A percentile compares a stretch with the other conserved stretches of the same genome.
Evolutionary conservation across 768 basidiomycete genomes (phyloP).

Genomic region (Boletus vinaceobasis): DNA sequence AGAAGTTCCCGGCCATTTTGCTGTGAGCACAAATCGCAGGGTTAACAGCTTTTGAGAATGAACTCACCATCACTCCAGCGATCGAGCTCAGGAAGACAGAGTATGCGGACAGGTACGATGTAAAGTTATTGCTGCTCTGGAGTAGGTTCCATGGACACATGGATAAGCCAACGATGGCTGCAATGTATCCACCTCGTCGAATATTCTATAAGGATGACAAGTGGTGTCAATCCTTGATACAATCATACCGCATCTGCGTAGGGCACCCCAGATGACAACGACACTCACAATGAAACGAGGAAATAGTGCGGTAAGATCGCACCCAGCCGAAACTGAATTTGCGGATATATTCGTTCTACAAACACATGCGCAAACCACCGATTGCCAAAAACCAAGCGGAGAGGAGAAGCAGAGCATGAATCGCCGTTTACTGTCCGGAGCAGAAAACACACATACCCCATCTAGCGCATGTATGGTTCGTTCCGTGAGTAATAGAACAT

Average conservation of each 20-base stretch:
- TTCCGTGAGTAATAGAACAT: slow-evolving; percentile 8
- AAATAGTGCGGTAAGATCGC: slow-evolving; percentile 74
- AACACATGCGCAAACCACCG: neutral
- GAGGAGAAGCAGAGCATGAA: slow-evolving; percentile 2
- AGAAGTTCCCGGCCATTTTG: neutral
- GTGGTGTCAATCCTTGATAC: neutral
- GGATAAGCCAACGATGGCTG: slow-evolving; percentile 71
- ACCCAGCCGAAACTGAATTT: slow-evolving; percentile 80
- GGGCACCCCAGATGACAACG: neutral
- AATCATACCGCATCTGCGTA: neutral
- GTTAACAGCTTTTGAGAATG: neutral
- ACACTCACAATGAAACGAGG: slow-evolving; percentile 67
- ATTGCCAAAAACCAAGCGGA: slow-evolving; percentile 5
- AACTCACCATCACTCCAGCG: slow-evolving; percentile 69
- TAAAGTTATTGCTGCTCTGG: slow-evolving; percentile 70
- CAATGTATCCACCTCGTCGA: slow-evolving; percentile 78
- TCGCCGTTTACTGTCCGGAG: slow-evolving; percentile 14
- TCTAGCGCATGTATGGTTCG: slow-evolving; percentile 13
- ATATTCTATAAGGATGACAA: slow-evolving; percentile 51
- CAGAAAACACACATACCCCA: slow-evolving; percentile 22
- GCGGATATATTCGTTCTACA: slow-evolving; percentile 74
- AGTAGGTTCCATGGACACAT: slow-evolving; percentile 79
- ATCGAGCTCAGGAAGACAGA: slow-evolving; percentile 80
- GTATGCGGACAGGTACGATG: slow-evolving; percentile 79
- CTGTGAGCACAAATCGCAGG: neutral